phyloP scores from a whole-genome alignment of 768 basidiomycete species.

The Plicaturopsis crispa region DNA sequence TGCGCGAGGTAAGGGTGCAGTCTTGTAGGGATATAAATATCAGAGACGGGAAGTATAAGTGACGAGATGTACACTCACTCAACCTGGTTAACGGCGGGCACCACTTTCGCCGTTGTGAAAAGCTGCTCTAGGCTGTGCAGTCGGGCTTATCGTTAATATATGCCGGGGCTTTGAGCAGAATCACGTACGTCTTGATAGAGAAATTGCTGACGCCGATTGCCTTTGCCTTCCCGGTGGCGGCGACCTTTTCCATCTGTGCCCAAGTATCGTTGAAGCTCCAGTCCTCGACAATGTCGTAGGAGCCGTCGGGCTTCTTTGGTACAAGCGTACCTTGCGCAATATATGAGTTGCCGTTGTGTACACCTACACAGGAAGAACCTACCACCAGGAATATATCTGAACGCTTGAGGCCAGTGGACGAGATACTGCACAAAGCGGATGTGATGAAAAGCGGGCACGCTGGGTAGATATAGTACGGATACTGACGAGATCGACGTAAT shows the following conservation, averaged over 20 bases:
- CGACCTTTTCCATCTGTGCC: conserved; percentile 17
- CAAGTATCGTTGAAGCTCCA: conserved; percentile 19
- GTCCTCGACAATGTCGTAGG: conserved; percentile 9
- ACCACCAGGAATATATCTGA: conserved; percentile 8
- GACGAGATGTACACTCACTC: conserved; percentile 12
- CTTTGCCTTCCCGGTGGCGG: conserved; percentile 14
- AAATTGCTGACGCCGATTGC: conserved; percentile 27
- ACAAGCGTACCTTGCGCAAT: conserved; percentile 2
- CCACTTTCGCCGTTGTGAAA: conserved; percentile 14
- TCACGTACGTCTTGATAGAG: conserved; percentile 21
- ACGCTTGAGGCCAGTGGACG: conserved; percentile 29
- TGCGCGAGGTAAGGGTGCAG: conserved; percentile 22
- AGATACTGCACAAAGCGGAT: conserved; percentile 16
- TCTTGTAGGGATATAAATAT: conserved; percentile 15
- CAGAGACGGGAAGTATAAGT: neutral
- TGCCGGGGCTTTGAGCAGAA: too few species aligned
- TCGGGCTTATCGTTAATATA: too few species aligned
- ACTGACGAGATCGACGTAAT: conserved; percentile 25
- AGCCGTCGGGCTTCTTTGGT: conserved; percentile 13
- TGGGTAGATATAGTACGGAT: too few species aligned
- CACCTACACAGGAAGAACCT: neutral
- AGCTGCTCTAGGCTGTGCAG: conserved; percentile 15
- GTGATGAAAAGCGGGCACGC: neutral
- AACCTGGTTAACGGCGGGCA: conserved; percentile 27
- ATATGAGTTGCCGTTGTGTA: neutral